These are phyloP conservation scores for Salix dunnii DNA, from an alignment of 345 rosid species.

Conservation along the genomic window DNA sequence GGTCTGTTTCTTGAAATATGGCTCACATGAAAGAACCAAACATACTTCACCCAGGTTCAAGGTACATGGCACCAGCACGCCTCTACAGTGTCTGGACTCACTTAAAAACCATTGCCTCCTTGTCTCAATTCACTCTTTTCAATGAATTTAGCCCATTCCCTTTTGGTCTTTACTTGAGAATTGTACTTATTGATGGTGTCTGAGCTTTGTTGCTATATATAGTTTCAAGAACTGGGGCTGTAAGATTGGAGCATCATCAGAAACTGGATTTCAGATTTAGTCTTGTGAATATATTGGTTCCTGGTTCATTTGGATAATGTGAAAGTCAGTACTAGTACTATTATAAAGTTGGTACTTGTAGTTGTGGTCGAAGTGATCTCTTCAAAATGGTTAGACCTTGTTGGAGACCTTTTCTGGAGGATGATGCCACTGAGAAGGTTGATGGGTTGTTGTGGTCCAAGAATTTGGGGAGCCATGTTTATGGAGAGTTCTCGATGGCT, in stretches of 20 bases:
- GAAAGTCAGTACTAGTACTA: neutral
- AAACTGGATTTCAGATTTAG: constrained; percentile 17
- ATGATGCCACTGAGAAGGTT: constrained; percentile 36
- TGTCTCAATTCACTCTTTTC: constrained; percentile 40
- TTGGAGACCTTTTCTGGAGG: constrained; percentile 47
- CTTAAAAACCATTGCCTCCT: constrained; percentile 44
- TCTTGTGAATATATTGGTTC: constrained; percentile 17
- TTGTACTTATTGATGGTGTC: constrained; percentile 31
- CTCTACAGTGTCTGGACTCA: constrained; percentile 51
- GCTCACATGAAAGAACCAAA: constrained; percentile 29
- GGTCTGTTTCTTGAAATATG: constrained; percentile 38
- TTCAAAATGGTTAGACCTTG: constrained; percentile 54
- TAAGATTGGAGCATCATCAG: constrained; percentile 15
- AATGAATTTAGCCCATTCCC: constrained; percentile 64
- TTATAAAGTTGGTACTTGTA: neutral
- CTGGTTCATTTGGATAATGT: constrained; percentile 12
- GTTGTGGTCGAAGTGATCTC: constrained; percentile 2
- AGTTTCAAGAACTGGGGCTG: constrained; percentile 16
- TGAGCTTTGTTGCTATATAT: constrained; percentile 23
- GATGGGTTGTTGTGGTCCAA: constrained; percentile 69
- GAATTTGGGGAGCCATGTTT: constrained; percentile 57
- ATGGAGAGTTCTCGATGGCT: constrained; percentile 82
- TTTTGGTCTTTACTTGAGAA: constrained; percentile 34
- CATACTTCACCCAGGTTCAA: constrained; percentile 47
- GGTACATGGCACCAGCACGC: constrained; percentile 43